Evolutionary conservation across 2,329 filamentous ascomycete species (phyloP).

Genomic region (Cyphellophora europaea): DNA sequence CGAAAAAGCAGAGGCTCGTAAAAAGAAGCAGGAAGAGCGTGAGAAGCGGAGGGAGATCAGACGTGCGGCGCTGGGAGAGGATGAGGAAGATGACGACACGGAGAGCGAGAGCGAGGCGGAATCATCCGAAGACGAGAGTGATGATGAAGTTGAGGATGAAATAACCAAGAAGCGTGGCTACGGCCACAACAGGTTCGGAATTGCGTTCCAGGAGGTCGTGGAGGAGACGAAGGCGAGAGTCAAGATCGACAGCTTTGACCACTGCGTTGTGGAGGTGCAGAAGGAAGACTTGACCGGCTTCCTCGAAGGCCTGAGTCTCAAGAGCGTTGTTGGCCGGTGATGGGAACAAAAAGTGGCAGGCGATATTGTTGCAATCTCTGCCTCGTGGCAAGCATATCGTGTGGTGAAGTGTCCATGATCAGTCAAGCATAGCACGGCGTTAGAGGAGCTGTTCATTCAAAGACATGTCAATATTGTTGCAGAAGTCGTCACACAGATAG

Average conservation of each 20-base stretch:
- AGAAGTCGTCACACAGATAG: no score
- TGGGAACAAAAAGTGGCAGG: neutral
- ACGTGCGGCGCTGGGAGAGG: conserved; percentile 48
- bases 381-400: no score
- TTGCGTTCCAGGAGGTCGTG: conserved; percentile 91
- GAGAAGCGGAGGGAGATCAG: conserved; percentile 50
- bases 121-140: conserved; percentile 28
- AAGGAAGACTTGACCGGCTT: conserved; percentile 91
- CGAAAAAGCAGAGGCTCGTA: conserved; percentile 55
- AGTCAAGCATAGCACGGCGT: no score
- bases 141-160: conserved; percentile 48
- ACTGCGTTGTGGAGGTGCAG: conserved; percentile 94
- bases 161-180: conserved; percentile 52
- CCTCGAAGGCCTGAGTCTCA: conserved; percentile 83
- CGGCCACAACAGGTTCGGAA: conserved; percentile 82
- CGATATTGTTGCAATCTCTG: no score
- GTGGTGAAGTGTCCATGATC: no score
- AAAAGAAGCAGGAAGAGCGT: conserved; percentile 48
- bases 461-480: no score
- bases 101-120: conserved; percentile 47
- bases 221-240: conserved; percentile 83
- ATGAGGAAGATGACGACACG: conserved; percentile 56
- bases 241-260: conserved; percentile 91
- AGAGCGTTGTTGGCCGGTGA: conserved; percentile 58
- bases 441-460: no score